phyloP scores from a whole-genome alignment of 2,329 filamentous ascomycete species.

The Fonsecaea pedrosoi region DNA sequence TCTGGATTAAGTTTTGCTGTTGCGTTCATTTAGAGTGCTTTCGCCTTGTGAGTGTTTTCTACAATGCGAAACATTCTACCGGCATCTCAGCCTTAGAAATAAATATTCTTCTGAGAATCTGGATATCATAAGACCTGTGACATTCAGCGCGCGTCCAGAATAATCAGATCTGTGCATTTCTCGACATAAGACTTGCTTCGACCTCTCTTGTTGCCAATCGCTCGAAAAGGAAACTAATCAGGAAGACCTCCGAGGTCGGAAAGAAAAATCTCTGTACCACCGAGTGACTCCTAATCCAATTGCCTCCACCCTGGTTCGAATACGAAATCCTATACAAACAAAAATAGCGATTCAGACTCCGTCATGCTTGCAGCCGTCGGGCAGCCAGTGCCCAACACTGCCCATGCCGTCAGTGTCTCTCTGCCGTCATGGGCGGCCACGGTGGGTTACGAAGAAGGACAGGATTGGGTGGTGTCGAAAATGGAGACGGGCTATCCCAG shows the following conservation, averaged over 20 bases:
- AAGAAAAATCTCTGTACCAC: conserved; percentile 3
- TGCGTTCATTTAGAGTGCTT: background rate
- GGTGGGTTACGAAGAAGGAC: conserved; percentile 90
- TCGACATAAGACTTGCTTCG: background rate
- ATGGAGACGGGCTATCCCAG: conserved; percentile 93
- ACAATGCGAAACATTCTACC: background rate
- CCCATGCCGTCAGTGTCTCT: conserved; percentile 92
- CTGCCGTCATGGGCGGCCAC: conserved; percentile 92
- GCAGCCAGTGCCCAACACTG: conserved; percentile 78
- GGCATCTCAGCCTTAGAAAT: background rate
- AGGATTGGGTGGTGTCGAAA: conserved; percentile 81
- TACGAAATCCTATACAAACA: background rate
- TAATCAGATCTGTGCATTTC: background rate
- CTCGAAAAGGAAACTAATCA: conserved; percentile 19
- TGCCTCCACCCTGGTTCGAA: background rate
- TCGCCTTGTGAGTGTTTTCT: background rate
- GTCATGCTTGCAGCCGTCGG: conserved; percentile 55
- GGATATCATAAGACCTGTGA: background rate
- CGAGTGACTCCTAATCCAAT: background rate
- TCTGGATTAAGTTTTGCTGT: background rate
- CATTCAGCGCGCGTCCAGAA: background rate
- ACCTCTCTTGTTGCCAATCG: background rate
- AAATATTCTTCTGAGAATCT: background rate
- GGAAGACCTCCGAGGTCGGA: conserved; percentile 14
- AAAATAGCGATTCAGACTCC: background rate